Evolutionary conservation across 768 basidiomycete species (phyloP).

Genomic region (Rubroboletus satanas): DNA sequence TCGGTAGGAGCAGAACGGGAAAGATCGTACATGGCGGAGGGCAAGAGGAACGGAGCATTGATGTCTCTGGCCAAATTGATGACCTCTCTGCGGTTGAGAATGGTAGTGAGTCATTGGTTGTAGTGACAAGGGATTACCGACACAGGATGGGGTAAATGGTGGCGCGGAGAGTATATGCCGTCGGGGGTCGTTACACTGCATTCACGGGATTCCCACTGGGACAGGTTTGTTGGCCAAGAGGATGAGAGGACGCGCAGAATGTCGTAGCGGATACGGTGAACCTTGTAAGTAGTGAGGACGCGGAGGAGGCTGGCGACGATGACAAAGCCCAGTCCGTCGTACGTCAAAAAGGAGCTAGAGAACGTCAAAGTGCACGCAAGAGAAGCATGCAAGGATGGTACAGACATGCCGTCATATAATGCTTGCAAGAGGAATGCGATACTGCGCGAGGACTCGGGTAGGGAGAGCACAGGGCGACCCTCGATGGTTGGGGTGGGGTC

Average conservation of each 20-base stretch:
- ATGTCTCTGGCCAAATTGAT: slow-evolving; percentile 64
- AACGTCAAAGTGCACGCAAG: slow-evolving; percentile 14
- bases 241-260: slow-evolving; percentile 49
- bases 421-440: slow-evolving; percentile 57
- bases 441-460: slow-evolving; percentile 55
- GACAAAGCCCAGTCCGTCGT: slow-evolving; percentile 49
- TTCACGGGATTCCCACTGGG: slow-evolving; percentile 67
- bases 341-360: slow-evolving; percentile 44
- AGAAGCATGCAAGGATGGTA: background rate
- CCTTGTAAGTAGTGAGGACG: slow-evolving; percentile 61
- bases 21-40: slow-evolving; percentile 78
- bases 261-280: slow-evolving; percentile 53
- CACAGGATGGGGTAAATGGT: slow-evolving; percentile 64
- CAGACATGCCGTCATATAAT: slow-evolving; percentile 71
- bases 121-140: slow-evolving; percentile 32
- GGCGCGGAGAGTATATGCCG: slow-evolving; percentile 56
- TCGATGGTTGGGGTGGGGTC: slow-evolving; percentile 38
- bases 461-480: slow-evolving; percentile 50
- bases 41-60: slow-evolving; percentile 54
- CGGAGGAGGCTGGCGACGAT: slow-evolving; percentile 54
- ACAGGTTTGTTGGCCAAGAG: slow-evolving; percentile 60
- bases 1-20: slow-evolving; percentile 65
- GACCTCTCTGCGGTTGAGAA: slow-evolving; percentile 42
- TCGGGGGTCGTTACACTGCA: slow-evolving; percentile 45
- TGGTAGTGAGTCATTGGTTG: slow-evolving; percentile 5